Base-by-base conservation (phyloP, 441 rosid species). In the Pelargonium myrrhifolium region DNA sequence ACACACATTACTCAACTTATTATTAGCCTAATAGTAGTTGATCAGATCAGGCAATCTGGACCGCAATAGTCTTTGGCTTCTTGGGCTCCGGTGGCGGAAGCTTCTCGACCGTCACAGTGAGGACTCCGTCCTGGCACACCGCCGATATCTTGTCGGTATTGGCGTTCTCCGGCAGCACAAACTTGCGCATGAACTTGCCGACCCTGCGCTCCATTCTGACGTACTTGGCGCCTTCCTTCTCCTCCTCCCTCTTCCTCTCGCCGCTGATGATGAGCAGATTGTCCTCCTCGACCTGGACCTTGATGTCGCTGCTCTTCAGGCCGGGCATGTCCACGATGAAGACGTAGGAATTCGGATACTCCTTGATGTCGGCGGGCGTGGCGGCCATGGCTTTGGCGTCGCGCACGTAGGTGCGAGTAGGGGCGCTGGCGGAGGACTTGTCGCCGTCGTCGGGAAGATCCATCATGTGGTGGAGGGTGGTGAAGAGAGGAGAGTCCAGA, bases 121-220 rank as follows among this genome's bases (percentile, higher is more conserved):
- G 28, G 0, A 90, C 96, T 8, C 98, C 97, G 3, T 90, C 96
- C 39, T 83, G 75, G 74, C 86, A 90, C 42, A 75, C 86, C 1
- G 97, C 94, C 21, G 92, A 76, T 1, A 90, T 79, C 45, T 82
- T 79, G 0, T 90, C 95, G 9, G 78, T 64, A 61, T 89, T 87
- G 0, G 95, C 96, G 69, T 90, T 89, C 37, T 90, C 93, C 10
- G 96, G 96, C 74, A 93, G 55, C 42, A 66, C 80, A 70, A 90
- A 90, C 75, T 89, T 90, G 88, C 89, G 86, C 98, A 90, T 83
- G 21, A 79, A 81, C 82, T 89, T 93, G 2, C 94, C 93, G 21
- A 89, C 71, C 67, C 96, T 79, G 66, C 98, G 83, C 80, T 93
- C 97, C 93, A 89, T 90, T 68, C 89, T 89, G 75, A 87, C 70